Evolutionary conservation across 306 rosid genomes (phyloP), one percentile per base, ranked within the genome.

Genomic region (Quercus ilex): DNA sequence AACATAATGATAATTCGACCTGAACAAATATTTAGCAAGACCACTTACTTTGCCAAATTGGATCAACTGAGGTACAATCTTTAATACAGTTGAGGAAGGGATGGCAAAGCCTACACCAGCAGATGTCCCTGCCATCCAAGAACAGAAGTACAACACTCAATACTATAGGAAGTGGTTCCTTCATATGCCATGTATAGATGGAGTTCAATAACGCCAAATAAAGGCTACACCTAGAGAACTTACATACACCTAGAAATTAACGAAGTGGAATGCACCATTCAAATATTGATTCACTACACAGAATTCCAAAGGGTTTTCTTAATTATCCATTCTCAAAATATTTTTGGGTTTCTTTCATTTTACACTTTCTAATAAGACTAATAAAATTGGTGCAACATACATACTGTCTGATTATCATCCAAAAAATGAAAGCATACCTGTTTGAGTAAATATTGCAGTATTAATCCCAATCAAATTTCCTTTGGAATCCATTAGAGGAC

Each of bases 71-170:
- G 98, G 97, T 74, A 89, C 91, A 63, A 93, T 93, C 83, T 88
- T 87, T 60, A 74, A 82, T 31, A 93, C 99, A 62, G 98, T 90
- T 77, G 91, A 86, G 73, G 98, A 93, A 64, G 93, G 99, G 86
- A 95, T 93, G 59, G 99, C 99, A 88, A 95, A 95, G 74, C 99
- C 99, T 53, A 95, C 99, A 69, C 98, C 97, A 28, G 99, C 98
- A 58, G 99, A 95, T 76, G 98, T 95, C 59, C 99, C 99, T 95
- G 87, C 75, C 82, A 78, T 73, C 60, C 77, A 79, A 51, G 21
- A 81, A 43, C 46, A 73, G 33, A 69, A n/a, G 33, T 14, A 3
- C 76, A 69, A 17, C 15, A 63, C 26, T 55, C 1, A 4, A 70
- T 75, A 64, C 17, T 38, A 25, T 1, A 82, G 49, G 74, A 77